A percentile compares a stretch with the other conserved stretches of the same genome.
phyloP scores from a whole-genome alignment of 2,329 filamentous ascomycete genomes.

The Hypoxylon sp. region DNA sequence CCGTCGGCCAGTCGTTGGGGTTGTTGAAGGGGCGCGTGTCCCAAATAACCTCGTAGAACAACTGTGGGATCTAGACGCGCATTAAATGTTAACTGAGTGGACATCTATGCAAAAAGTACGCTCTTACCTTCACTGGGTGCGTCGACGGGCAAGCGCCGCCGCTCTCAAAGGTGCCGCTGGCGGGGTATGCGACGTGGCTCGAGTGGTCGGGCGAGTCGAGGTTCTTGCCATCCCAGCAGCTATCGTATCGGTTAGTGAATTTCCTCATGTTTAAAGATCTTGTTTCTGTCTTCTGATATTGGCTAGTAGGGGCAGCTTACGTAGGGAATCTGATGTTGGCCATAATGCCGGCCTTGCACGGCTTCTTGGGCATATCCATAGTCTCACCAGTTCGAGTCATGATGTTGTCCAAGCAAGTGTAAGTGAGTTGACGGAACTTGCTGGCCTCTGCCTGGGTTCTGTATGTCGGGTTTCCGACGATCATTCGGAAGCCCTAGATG shows the following conservation, averaged over 20 bases:
- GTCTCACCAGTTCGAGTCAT: conserved; percentile 58
- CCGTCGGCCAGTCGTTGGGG: conserved; percentile 48
- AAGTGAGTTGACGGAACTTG: conserved; percentile 59
- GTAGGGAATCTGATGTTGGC: conserved; percentile 63
- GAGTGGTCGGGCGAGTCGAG: conserved; percentile 63
- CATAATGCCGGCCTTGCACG: conserved; percentile 56
- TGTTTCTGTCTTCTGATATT: neutral
- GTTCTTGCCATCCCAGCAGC: conserved; percentile 68
- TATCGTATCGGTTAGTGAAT: conserved; percentile 1
- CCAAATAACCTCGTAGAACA: conserved; percentile 50
- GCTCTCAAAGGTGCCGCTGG: conserved; percentile 46
- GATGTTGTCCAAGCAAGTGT: conserved; percentile 59
- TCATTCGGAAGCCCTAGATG: conserved; percentile 58
- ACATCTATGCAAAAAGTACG: neutral
- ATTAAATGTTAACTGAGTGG: neutral
- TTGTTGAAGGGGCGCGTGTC: conserved; percentile 50
- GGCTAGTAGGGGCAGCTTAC: conserved; percentile 30
- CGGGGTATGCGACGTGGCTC: conserved; percentile 65
- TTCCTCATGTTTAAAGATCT: neutral
- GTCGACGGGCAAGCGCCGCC: conserved; percentile 47
- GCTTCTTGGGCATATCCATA: conserved; percentile 56
- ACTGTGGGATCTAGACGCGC: conserved; percentile 45
- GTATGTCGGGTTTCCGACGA: conserved; percentile 57
- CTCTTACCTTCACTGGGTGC: conserved; percentile 39
- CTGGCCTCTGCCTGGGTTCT: conserved; percentile 53